phyloP scores from a whole-genome alignment of 768 basidiomycete species.

The Agaricus blazei region DNA sequence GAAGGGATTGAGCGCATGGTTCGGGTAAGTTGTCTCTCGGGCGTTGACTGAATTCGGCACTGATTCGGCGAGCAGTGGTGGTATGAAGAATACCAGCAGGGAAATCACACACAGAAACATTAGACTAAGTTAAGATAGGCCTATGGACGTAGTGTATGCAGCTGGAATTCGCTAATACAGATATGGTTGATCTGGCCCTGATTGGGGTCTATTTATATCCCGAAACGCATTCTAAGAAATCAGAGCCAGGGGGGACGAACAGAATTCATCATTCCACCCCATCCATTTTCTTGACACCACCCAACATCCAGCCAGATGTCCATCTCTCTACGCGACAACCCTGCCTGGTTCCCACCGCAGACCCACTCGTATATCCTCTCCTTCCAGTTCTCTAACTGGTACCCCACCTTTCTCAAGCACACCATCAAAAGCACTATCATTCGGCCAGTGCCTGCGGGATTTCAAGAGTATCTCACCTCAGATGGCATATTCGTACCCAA shows the following conservation, averaged over 20 bases:
- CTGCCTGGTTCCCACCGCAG: slow-evolving; percentile 46
- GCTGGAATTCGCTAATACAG: background rate
- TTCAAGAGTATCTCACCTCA: slow-evolving; percentile 69
- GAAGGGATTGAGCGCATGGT: slow-evolving; percentile 82
- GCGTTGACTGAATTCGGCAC: background rate
- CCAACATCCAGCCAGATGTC: background rate
- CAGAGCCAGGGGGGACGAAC: background rate
- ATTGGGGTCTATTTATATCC: slow-evolving; percentile 9
- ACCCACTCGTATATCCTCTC: slow-evolving; percentile 51
- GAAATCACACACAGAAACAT: slow-evolving; percentile 35
- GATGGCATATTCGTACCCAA: slow-evolving; percentile 83
- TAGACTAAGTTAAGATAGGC: slow-evolving; percentile 13
- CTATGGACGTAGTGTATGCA: background rate
- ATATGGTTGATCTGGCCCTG: slow-evolving; percentile 7
- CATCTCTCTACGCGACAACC: slow-evolving; percentile 3
- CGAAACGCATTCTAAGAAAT: slow-evolving; percentile 7
- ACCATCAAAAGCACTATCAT: slow-evolving; percentile 75
- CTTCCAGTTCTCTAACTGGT: slow-evolving; percentile 87
- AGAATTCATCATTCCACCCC: slow-evolving; percentile 3
- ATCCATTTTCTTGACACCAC: slow-evolving; percentile 1
- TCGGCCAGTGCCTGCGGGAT: slow-evolving; percentile 57
- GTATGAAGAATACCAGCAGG: slow-evolving; percentile 35
- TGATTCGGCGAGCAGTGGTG: slow-evolving; percentile 34
- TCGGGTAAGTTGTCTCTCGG: slow-evolving; percentile 43
- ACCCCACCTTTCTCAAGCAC: slow-evolving; percentile 56